A percentile compares a stretch with the other conserved stretches of the same genome.
These are phyloP conservation scores for Mucor sp. DNA, from an alignment of 371 early-diverging fungal genomes.

Conservation along the genomic window DNA sequence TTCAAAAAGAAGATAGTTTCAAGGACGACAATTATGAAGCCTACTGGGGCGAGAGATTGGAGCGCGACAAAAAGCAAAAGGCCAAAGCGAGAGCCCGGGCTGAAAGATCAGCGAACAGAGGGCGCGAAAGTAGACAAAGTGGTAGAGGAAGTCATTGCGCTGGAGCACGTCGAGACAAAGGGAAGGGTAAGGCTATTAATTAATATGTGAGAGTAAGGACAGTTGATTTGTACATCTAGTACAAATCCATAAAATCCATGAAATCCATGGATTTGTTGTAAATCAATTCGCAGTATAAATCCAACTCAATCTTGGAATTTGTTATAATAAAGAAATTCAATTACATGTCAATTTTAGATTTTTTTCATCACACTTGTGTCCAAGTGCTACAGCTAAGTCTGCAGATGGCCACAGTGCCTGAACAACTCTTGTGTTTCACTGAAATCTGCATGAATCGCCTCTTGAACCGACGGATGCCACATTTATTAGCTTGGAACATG, in stretches of 20 bases:
- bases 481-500: no score
- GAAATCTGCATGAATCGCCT: neutral
- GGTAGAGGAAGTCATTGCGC: neutral
- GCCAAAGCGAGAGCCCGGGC: neutral
- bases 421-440: neutral
- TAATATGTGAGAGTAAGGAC: no score
- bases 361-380: no score
- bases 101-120: neutral
- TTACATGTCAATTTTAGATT: no score
- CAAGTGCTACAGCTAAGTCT: neutral
- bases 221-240: no score
- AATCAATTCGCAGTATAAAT: no score
- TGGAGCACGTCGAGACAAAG: neutral
- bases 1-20: neutral
- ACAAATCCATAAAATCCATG: no score
- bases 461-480: neutral
- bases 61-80: neutral
- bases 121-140: neutral
- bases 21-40: constrained; percentile 24
- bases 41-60: constrained; percentile 16
- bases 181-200: neutral
- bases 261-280: no score
- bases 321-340: no score
- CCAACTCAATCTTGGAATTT: no score
- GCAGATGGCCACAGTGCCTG: neutral